Conservation (phyloP, 192 early-diverging fungal genomes). For the Coemansia sp. region DNA sequence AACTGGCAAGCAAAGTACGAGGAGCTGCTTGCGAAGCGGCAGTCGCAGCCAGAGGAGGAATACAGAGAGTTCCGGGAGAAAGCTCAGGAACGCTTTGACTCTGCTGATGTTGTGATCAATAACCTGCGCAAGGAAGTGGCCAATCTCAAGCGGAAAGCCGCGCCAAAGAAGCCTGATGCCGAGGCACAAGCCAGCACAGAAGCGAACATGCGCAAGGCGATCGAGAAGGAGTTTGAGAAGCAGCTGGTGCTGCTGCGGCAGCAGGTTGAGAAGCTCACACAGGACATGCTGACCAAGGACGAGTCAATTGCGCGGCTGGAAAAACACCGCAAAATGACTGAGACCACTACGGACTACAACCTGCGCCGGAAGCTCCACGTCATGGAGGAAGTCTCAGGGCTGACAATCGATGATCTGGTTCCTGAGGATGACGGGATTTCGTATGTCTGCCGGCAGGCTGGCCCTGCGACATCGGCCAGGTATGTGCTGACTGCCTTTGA, state of each 20-base stretch:
- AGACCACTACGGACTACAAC: constrained; percentile 49
- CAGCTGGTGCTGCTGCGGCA: constrained; percentile 27
- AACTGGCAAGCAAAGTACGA: constrained; percentile 53
- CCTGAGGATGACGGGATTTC: constrained; percentile 49
- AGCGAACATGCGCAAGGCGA: constrained; percentile 6
- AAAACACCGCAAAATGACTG: constrained; percentile 41
- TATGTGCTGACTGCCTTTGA: constrained; percentile 49
- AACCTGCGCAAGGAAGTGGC: constrained; percentile 38
- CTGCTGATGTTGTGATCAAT: constrained; percentile 31
- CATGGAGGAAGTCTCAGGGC: constrained; percentile 42
- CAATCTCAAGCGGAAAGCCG: constrained; percentile 18
- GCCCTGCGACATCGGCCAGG: constrained; percentile 12
- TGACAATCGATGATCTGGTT: constrained; percentile 40
- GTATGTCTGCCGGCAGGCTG: constrained; percentile 43
- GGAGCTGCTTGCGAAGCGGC: constrained; percentile 35
- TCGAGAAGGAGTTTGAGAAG: constrained; percentile 43
- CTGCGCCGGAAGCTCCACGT: constrained; percentile 42
- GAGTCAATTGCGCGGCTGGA: constrained; percentile 42
- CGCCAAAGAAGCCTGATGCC: background rate
- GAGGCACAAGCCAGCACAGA: background rate
- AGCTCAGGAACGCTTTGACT: constrained; percentile 42
- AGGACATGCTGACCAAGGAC: constrained; percentile 45
- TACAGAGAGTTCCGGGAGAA: constrained; percentile 28
- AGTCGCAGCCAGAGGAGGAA: constrained; percentile 40
- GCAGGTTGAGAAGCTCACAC: constrained; percentile 40